These are phyloP conservation scores for Rosellinia necatrix DNA, from an alignment of 2,329 filamentous ascomycete genomes.

Conservation along the genomic window DNA sequence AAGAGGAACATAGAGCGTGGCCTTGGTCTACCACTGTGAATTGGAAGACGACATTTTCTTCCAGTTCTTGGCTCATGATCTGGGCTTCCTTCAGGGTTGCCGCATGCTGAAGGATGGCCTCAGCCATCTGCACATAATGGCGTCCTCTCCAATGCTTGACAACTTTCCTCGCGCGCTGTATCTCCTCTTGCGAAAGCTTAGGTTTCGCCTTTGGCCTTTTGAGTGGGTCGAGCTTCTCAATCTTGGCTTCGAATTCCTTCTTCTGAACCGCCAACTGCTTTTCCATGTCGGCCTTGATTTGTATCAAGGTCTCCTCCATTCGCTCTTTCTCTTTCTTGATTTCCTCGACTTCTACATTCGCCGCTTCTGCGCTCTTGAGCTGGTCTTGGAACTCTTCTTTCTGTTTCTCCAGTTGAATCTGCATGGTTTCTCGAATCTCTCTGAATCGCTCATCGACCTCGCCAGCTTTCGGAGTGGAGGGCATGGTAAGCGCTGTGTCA, in stretches of 20 bases:
- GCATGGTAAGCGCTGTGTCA: slow-evolving; percentile 92
- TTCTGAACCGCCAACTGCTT: slow-evolving; percentile 82
- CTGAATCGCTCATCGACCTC: slow-evolving; percentile 77
- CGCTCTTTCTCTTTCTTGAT: slow-evolving; percentile 79
- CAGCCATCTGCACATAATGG: slow-evolving; percentile 92
- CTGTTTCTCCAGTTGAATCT: slow-evolving; percentile 78
- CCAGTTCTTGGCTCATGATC: slow-evolving; percentile 95
- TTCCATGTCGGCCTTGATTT: slow-evolving; percentile 87
- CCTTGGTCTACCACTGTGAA: slow-evolving; percentile 90
- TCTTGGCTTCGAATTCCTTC: slow-evolving; percentile 80
- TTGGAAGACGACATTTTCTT: slow-evolving; percentile 91
- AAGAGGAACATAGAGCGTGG: slow-evolving; percentile 88
- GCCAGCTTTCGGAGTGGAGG: slow-evolving; percentile 81
- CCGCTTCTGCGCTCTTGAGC: slow-evolving; percentile 74
- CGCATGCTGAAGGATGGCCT: slow-evolving; percentile 86
- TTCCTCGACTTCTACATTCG: slow-evolving; percentile 79
- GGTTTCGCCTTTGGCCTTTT: slow-evolving; percentile 65
- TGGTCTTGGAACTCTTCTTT: slow-evolving; percentile 83
- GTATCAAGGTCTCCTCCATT: slow-evolving; percentile 81
- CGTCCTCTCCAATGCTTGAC: slow-evolving; percentile 79
- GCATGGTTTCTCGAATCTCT: slow-evolving; percentile 80
- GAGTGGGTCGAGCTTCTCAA: slow-evolving; percentile 73
- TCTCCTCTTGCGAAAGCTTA: slow-evolving; percentile 72
- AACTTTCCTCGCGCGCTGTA: slow-evolving; percentile 68
- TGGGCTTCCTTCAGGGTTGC: slow-evolving; percentile 92